Evolutionary conservation across 345 rosid genomes (phyloP), one percentile per base, ranked within the genome.

Genomic region (Murraya paniculata): DNA sequence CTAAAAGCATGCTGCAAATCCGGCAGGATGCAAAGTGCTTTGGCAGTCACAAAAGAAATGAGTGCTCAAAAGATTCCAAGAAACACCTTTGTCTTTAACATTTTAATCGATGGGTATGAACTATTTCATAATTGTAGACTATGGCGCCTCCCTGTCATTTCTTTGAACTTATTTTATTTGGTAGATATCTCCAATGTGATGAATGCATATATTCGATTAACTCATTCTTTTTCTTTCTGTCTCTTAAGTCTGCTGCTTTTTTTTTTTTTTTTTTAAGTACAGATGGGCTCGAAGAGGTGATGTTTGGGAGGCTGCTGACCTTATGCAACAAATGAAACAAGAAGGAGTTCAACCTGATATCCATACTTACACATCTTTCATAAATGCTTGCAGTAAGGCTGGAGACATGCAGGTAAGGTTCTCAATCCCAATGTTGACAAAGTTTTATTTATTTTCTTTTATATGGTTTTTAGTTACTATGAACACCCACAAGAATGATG

Each of bases 201-300:
- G 41, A 22, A 30, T 13, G 57, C 5, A 53, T 16, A 18, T 53
- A 18, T 53, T 64, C 9, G 14, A 14, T 31, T 33, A 21, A 39
- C 18, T 45, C 55, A n/a, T 59, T 41, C 31, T 10, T 25, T 55
- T 8, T 50, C 24, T 65, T 58, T 59, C 27, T 39, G 3, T 53
- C 50, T 14, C 27, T 67, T 2, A 71, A 60, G 60, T 66, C 16
- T 27, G 18, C 33, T 56, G 19, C 31, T 72, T 64, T 53, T 30
- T 41, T 3, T 10, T 41, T 41, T 41, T 11, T 41, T 41, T 6
- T 36, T 36, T 36, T 7, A 41, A 45, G 0, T 77, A 39, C 76
- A 95, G 99, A 88, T 95, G 98, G 99, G 97, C 99, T 79, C 87
- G 99, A 75, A 83, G 98, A 84, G 99, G 99, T 19, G 98, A 93